Percentiles rank a stretch among this genome's conserved stretches.
Evolutionary conservation across 768 basidiomycete species (phyloP).

Genomic region (Russula compacta): DNA sequence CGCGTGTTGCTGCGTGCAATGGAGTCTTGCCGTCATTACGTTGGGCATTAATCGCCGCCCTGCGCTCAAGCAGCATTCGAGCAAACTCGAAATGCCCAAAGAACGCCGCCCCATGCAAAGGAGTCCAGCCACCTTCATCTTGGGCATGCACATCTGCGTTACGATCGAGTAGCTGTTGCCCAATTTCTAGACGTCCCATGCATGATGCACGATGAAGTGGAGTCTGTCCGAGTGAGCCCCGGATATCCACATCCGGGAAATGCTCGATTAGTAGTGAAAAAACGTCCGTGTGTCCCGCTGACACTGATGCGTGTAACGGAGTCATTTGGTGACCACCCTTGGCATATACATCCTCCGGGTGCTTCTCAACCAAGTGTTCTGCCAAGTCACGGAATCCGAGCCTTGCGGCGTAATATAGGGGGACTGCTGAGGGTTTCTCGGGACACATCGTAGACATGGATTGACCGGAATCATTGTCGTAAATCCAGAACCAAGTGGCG

Average conservation of each 20-base stretch:
- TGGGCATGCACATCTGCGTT: neutral
- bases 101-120: neutral
- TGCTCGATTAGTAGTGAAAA: neutral
- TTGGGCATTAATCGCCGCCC: neutral
- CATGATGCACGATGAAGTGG: neutral
- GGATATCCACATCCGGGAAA: neutral
- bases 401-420: neutral
- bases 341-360: neutral
- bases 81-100: neutral
- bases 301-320: neutral
- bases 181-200: neutral
- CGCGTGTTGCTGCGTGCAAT: neutral
- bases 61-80: neutral
- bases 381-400: neutral
- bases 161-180: neutral
- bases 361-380: neutral
- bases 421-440: neutral
- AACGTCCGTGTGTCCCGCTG: neutral
- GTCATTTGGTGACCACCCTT: neutral
- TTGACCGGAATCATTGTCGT: neutral
- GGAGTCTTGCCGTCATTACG: accelerated
- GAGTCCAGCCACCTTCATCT: accelerated
- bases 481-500: neutral
- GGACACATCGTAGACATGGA: neutral
- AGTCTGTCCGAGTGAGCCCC: accelerated